Percentiles rank a stretch among this genome's conserved stretches.
These are phyloP conservation scores for Candida parachauliodes DNA, from an alignment of 805 yeast species.

Conservation along the genomic window DNA sequence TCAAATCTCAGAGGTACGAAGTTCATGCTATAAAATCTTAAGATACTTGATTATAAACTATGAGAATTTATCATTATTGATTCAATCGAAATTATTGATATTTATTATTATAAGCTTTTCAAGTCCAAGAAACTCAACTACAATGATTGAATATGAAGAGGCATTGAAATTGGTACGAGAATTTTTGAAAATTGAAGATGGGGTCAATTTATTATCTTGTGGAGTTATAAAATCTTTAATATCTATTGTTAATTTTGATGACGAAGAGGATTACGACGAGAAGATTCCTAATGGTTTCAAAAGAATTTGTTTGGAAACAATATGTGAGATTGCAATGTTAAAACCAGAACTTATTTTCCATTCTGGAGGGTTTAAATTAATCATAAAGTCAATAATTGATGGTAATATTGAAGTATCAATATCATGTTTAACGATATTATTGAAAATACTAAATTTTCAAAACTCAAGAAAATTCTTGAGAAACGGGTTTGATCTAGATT, in stretches of 20 bases:
- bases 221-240: constrained; percentile 69
- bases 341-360: constrained; percentile 43
- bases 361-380: constrained; percentile 52
- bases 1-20: constrained; percentile 57
- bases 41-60: constrained; percentile 57
- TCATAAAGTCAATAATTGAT: constrained; percentile 40
- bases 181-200: constrained; percentile 51
- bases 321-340: constrained; percentile 34
- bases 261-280: constrained; percentile 8
- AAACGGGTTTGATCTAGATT: constrained; percentile 59
- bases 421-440: constrained; percentile 30
- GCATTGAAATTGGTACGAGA: constrained; percentile 69
- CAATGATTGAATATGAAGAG: constrained; percentile 64
- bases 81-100: constrained; percentile 55
- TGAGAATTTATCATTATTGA: constrained; percentile 52
- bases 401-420: constrained; percentile 19
- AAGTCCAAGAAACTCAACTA: constrained; percentile 44
- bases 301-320: constrained; percentile 40
- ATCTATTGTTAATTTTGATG: constrained; percentile 50
- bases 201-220: constrained; percentile 48
- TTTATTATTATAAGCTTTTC: constrained; percentile 63
- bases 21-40: constrained; percentile 73
- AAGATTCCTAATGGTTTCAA: constrained; percentile 34
- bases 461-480: constrained; percentile 50
- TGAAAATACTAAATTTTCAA: constrained; percentile 57